Evolutionary conservation across 148 eudicot genomes (phyloP).

Genomic region (Fagopyrum homotropicum): DNA sequence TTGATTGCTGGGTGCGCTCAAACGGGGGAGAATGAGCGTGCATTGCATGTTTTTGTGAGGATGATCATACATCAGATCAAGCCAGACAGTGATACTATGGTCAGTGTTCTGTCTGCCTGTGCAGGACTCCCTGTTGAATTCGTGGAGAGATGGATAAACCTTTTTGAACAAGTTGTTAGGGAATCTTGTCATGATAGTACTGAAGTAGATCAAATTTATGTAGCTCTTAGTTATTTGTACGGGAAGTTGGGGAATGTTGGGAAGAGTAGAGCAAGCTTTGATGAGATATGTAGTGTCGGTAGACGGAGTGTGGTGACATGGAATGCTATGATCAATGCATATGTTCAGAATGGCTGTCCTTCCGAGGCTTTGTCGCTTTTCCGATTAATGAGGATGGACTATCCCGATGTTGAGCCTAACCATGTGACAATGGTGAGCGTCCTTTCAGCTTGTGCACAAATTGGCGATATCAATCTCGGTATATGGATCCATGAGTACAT

Average conservation of each 20-base stretch:
- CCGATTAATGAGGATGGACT: conserved; percentile 34
- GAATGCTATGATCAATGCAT: conserved; percentile 65
- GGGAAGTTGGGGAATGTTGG: conserved; percentile 48
- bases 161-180: conserved; percentile 16
- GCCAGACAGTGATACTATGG: conserved; percentile 61
- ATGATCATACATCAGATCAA: conserved; percentile 39
- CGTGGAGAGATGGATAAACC: conserved; percentile 41
- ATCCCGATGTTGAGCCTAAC: conserved; percentile 39
- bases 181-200: conserved; percentile 14
- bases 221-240: conserved; percentile 49
- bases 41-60: conserved; percentile 34
- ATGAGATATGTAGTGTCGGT: conserved; percentile 38
- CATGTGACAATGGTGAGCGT: conserved; percentile 80
- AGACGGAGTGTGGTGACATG: conserved; percentile 65
- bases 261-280: conserved; percentile 50
- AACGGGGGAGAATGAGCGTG: conserved; percentile 42
- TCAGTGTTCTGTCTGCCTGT: conserved; percentile 65
- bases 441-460: conserved; percentile 80
- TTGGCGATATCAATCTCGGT: conserved; percentile 69
- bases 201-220: conserved; percentile 32
- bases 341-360: conserved; percentile 60
- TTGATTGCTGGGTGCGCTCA: conserved; percentile 58
- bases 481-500: conserved; percentile 56
- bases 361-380: conserved; percentile 51
- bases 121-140: conserved; percentile 29